phyloP scores from a whole-genome alignment of 495 filamentous ascomycete species.

The Aeminium ludgeri region DNA sequence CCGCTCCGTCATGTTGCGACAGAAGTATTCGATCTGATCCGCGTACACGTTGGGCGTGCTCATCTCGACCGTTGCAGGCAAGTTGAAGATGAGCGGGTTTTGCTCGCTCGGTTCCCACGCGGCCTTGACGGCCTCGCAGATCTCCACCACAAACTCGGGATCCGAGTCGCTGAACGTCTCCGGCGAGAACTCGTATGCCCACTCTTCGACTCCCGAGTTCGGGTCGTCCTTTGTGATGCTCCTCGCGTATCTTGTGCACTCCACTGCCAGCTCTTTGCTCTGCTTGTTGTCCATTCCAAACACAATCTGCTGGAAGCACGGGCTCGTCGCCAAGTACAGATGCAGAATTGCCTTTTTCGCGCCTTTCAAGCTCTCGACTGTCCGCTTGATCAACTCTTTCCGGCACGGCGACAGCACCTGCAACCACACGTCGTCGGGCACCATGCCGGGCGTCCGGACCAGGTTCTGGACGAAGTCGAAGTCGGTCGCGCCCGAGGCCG shows the following conservation, averaged over 20 bases:
- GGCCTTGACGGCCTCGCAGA: conserved; percentile 91
- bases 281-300: conserved; percentile 76
- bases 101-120: conserved; percentile 75
- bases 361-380: conserved; percentile 77
- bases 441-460: conserved; percentile 68
- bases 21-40: conserved; percentile 95
- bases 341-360: conserved; percentile 93
- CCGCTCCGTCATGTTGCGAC: conserved; percentile 55
- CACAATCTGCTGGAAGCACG: conserved; percentile 78
- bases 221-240: conserved; percentile 94
- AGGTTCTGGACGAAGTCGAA: conserved; percentile 87
- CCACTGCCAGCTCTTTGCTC: conserved; percentile 66
- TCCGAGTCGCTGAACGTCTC: conserved; percentile 91
- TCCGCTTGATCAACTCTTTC: conserved; percentile 78
- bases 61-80: conserved; percentile 94
- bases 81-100: conserved; percentile 90
- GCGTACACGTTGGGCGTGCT: conserved; percentile 91
- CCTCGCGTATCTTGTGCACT: conserved; percentile 70
- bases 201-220: conserved; percentile 54
- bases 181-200: conserved; percentile 91
- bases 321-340: conserved; percentile 89
- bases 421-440: conserved; percentile 88
- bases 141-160: conserved; percentile 62
- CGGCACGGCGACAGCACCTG: conserved; percentile 90
- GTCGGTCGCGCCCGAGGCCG: conserved; percentile 82